Percentiles rank a stretch among this genome's conserved stretches.
These are phyloP conservation scores for Comarum palustre DNA, from an alignment of 306 rosid genomes.

Conservation along the genomic window DNA sequence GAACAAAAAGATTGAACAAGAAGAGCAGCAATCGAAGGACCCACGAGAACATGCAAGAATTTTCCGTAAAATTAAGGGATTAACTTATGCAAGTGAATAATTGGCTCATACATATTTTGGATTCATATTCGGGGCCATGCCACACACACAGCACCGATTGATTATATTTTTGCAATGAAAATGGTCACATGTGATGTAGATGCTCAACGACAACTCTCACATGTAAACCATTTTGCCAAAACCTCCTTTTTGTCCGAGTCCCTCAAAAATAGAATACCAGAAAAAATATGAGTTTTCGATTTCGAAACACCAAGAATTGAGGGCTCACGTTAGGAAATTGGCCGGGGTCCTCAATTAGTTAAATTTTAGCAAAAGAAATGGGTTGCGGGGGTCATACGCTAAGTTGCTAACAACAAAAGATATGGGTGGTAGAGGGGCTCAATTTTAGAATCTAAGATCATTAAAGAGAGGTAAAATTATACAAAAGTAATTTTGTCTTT, in stretches of 20 bases:
- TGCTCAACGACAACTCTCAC: slow-evolving; percentile 30
- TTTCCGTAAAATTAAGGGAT: not conserved
- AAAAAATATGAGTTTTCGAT: not conserved
- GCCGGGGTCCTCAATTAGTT: not conserved
- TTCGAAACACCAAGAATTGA: not conserved
- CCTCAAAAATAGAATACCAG: not conserved
- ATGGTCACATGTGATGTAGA: slow-evolving; percentile 31
- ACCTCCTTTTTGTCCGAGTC: slow-evolving; percentile 13
- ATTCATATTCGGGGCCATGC: slow-evolving; percentile 4
- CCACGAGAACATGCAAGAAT: slow-evolving; percentile 28
- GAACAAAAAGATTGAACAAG: not conserved
- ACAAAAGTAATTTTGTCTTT: not conserved
- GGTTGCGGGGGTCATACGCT: slow-evolving; percentile 8
- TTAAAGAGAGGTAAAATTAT: not conserved
- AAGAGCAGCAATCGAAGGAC: not conserved
- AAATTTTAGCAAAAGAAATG: too few relatives aligned
- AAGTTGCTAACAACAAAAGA: not conserved
- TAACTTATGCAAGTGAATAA: not conserved
- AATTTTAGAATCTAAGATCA: not conserved
- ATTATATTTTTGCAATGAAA: not conserved
- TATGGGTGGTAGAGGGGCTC: not conserved
- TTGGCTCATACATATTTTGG: not conserved
- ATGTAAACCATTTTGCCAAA: slow-evolving; percentile 10
- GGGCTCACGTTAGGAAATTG: not conserved
- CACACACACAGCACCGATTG: not conserved